phyloP scores from a whole-genome alignment of 139 green algal species.

The Spirogloea muscicola region DNA sequence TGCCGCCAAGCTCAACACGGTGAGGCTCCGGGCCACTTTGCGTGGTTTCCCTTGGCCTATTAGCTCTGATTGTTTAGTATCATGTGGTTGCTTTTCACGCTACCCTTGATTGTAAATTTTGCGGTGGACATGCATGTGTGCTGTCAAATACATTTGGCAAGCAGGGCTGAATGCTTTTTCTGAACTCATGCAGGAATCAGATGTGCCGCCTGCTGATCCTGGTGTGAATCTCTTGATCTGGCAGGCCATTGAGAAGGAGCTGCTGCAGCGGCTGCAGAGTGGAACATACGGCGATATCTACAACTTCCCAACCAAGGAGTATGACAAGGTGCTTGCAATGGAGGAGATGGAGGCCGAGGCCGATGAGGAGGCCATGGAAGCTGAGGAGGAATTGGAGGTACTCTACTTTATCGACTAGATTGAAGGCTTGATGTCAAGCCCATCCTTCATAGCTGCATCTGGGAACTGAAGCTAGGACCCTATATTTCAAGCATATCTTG shows the following conservation, averaged over 20 bases:
- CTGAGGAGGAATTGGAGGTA: slow-evolving; percentile 58
- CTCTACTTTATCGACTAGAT: neutral
- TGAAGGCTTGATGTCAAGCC: slow-evolving; percentile 7
- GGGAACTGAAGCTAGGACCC: neutral
- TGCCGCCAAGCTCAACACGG: slow-evolving; percentile 80
- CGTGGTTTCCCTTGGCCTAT: too few species aligned
- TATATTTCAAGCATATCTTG: neutral
- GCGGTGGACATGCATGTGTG: too few species aligned
- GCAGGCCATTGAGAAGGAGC: slow-evolving; percentile 57
- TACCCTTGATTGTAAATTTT: too few species aligned
- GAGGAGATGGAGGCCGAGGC: slow-evolving; percentile 52
- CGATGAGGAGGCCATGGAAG: slow-evolving; percentile 63
- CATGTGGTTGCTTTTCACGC: too few species aligned
- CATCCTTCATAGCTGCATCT: neutral
- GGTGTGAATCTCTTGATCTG: too few species aligned
- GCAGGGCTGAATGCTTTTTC: too few species aligned
- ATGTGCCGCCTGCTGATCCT: too few species aligned
- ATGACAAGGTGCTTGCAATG: slow-evolving; percentile 66
- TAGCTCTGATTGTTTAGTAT: too few species aligned
- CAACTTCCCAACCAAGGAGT: slow-evolving; percentile 92
- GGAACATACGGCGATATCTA: slow-evolving; percentile 99
- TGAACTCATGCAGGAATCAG: too few species aligned
- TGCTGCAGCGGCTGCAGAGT: slow-evolving; percentile 84
- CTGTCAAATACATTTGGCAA: too few species aligned
- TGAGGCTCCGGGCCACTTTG: too few species aligned